Evolutionary conservation across 331 rosid species (phyloP), one percentile per base, ranked within the genome.

Genomic region (Erythrophleum ivorense): DNA sequence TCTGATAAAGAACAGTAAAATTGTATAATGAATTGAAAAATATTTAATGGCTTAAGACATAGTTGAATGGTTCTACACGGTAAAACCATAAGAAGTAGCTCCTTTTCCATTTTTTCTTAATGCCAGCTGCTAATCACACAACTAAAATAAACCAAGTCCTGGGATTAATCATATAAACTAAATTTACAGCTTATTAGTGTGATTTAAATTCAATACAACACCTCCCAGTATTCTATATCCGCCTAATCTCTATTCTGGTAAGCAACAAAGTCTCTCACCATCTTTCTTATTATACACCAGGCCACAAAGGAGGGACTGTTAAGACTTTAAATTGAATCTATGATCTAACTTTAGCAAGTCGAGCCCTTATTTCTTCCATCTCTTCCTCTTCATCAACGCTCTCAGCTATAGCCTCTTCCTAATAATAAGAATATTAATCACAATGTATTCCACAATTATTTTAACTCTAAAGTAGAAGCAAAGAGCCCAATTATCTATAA

Each of bases 311-410:
- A 77, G 77, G 68, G 71, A 73, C 77, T 65, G 73, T 74, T 43
- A 63, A n/a, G 68, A 36, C 64, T 67, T 57, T 78, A 18, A 66
- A 84, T 63, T 78, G 12, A 57, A 36, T 40, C 78, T 87, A 91
- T 3, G 97, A 92, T 77, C 95, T 89, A 67, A 92, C 95, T 79
- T 89, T 86, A 81, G 94, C 94, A 79, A 92, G 94, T 69, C 95
- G 76, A 1, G 97, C 92, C 81, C 97, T 87, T 71, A 92, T 87
- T 86, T 73, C 95, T 87, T 88, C 92, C 87, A 89, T 73, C 84
- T 91, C 94, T 84, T 89, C 91, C 73, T 89, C 94, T 16, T 92
- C 90, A n/a, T 91, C 97, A 45, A 78, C 80, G 52, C 88, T 94
- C 68, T 92, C 97, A 8, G 90, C 88, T 77, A 85, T 81, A 75